Base-by-base conservation (phyloP, 306 rosid species). In the Carpinus viminea region DNA sequence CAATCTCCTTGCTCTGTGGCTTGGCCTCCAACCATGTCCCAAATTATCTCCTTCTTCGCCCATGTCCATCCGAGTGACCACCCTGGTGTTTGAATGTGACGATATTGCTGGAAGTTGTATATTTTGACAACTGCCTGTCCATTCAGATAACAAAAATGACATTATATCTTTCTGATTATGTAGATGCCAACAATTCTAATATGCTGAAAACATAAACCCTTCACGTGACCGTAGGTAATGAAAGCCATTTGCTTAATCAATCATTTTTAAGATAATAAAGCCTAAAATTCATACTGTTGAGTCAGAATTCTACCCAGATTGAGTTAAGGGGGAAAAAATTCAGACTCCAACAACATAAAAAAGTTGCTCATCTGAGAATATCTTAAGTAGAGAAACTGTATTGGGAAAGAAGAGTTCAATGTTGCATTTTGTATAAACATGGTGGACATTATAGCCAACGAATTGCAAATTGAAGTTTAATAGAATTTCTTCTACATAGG, bases 1-100 rank as follows among this genome's bases (percentile, higher is more conserved):
- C 98, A 94, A 79, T 94, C 98, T 31, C 98, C 98, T 86, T 94
- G 96, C 48, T 92, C 97, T 8, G 94, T 94, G 59, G 94, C 28
- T 74, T 94, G 93, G 56, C 86, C 93, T 53, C 98, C 98, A 51
- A 83, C 8, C 92, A 90, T 89, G 81, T 8, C 61, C 98, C 98
- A 94, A 77, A 94, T 90, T 53, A 94, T 80, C 87, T 94, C 98
- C 83, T 88, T 92, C 88, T 92, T 92, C 15, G 89, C 87, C 98
- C 98, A 94, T 53, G 89, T 80, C 98, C 98, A 94, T 48, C 88
- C 92, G 12, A 94, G 76, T 1, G 82, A 70, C 98, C 98, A 94
- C 43, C 98, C 98, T 0, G 97, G 98, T 4, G 93, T 72, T 28
- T 89, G 74, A 75, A 94, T 85, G 73, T 94, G 97, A 24, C 96